Conservation (phyloP, 192 early-diverging fungal species). For the Tieghemiomyces parasiticus region DNA sequence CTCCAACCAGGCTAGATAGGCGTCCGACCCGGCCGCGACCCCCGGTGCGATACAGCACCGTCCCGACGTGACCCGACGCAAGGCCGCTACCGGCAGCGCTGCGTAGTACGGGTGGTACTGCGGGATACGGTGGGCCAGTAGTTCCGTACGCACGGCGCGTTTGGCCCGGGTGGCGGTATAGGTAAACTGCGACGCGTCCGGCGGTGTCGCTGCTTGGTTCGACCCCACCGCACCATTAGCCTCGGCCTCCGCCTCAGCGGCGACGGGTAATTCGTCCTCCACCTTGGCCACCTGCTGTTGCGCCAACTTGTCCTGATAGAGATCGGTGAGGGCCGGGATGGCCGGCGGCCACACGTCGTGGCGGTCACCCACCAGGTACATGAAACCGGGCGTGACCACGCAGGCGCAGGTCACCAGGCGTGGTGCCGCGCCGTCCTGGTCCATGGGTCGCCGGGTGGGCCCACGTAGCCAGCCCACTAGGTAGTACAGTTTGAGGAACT, state of each 20-base stretch:
- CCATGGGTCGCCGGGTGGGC: no score
- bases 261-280: no score
- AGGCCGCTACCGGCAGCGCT: not conserved
- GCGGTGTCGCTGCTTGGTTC: no score
- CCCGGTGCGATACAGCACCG: not conserved
- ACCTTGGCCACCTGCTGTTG: conserved; percentile 26
- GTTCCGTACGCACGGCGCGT: no score
- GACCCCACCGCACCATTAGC: no score
- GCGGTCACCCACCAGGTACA: conserved; percentile 29
- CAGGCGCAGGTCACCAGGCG: conserved; percentile 16
- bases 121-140: not conserved
- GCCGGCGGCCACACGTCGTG: conserved; percentile 35
- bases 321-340: conserved; percentile 19
- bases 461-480: conserved; percentile 17
- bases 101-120: conserved; percentile 1
- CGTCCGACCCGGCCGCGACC: not conserved
- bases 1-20: not conserved
- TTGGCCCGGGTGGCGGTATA: no score
- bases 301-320: conserved; percentile 25
- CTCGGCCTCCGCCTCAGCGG: no score
- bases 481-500: conserved; percentile 33
- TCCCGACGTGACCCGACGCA: not conserved
- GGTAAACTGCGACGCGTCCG: no score
- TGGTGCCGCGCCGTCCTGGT: no score
- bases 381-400: conserved; percentile 24